Evolutionary conservation across 2,329 filamentous ascomycete species (phyloP).

Genomic region (Gnomoniopsis sp.): DNA sequence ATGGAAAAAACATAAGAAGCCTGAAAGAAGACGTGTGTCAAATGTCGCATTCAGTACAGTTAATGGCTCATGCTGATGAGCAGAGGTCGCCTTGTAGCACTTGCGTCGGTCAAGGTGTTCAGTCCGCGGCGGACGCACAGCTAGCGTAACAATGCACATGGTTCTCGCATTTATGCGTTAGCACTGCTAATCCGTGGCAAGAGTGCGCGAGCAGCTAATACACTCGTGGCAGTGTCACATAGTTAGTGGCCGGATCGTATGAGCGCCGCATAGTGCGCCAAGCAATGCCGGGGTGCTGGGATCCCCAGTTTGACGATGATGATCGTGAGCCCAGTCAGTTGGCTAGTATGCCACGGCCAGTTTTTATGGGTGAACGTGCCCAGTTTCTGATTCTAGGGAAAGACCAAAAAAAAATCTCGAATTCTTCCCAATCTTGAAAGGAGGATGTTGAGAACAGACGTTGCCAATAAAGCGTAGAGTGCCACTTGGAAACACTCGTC

Average conservation of each 20-base stretch:
- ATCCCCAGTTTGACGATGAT: constrained; percentile 3
- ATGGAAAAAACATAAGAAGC: background rate
- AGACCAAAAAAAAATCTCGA: background rate
- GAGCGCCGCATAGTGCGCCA: constrained; percentile 5
- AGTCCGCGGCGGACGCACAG: background rate
- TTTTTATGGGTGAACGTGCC: background rate
- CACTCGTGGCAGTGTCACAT: background rate
- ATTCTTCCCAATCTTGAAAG: background rate
- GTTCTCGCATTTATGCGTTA: background rate
- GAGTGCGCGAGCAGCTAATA: background rate
- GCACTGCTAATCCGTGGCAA: background rate
- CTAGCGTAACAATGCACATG: background rate
- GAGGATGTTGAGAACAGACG: background rate
- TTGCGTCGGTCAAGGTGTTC: background rate
- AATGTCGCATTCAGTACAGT: background rate
- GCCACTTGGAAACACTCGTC: background rate
- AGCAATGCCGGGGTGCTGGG: constrained; percentile 1
- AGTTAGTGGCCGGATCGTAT: background rate
- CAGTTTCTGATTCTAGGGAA: background rate
- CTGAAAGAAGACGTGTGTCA: background rate
- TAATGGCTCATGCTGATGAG: background rate
- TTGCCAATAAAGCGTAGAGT: background rate
- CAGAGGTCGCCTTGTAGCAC: background rate
- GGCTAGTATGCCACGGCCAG: constrained; percentile 3
- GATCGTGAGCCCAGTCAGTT: background rate